These are phyloP conservation scores for Pseudocercospora vitis DNA, from an alignment of 2,329 filamentous ascomycete genomes.

Conservation along the genomic window DNA sequence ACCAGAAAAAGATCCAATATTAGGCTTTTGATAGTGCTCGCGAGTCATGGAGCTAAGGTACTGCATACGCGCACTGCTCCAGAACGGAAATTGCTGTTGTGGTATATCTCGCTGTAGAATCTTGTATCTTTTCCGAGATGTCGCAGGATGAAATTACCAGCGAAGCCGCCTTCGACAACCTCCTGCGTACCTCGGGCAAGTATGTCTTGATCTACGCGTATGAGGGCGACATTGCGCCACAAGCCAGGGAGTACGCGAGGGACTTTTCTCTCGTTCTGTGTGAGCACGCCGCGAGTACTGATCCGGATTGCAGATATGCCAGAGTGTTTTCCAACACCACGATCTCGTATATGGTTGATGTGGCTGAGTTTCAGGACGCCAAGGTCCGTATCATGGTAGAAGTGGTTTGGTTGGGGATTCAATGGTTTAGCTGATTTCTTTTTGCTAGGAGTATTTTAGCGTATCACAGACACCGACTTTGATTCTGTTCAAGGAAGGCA, in stretches of 20 bases:
- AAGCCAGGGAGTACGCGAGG: slow-evolving; percentile 34
- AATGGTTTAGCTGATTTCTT: not conserved
- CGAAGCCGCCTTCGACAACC: slow-evolving; percentile 35
- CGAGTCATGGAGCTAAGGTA: no score
- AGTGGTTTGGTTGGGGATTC: not conserved
- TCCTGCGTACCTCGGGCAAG: slow-evolving; percentile 34
- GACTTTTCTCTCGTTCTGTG: not conserved
- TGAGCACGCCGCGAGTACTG: not conserved
- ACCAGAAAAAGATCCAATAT: no score
- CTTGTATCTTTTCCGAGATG: slow-evolving; percentile 10
- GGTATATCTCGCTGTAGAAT: not conserved
- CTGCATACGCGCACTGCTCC: no score
- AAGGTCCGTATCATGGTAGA: slow-evolving; percentile 22
- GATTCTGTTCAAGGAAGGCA: slow-evolving; percentile 36
- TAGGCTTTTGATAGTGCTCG: no score
- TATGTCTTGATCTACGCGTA: slow-evolving; percentile 38
- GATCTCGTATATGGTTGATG: slow-evolving; percentile 35
- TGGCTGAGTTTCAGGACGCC: slow-evolving; percentile 25
- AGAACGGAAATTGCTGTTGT: not conserved
- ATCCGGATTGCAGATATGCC: slow-evolving; percentile 29
- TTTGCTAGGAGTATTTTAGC: slow-evolving; percentile 9
- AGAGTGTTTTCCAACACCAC: slow-evolving; percentile 32
- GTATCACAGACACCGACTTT: slow-evolving; percentile 29
- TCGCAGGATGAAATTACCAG: slow-evolving; percentile 33
- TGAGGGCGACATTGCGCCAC: slow-evolving; percentile 27